phyloP scores from a whole-genome alignment of 1,284 basidiomycete species.

The Ceratobasidium sp. region DNA sequence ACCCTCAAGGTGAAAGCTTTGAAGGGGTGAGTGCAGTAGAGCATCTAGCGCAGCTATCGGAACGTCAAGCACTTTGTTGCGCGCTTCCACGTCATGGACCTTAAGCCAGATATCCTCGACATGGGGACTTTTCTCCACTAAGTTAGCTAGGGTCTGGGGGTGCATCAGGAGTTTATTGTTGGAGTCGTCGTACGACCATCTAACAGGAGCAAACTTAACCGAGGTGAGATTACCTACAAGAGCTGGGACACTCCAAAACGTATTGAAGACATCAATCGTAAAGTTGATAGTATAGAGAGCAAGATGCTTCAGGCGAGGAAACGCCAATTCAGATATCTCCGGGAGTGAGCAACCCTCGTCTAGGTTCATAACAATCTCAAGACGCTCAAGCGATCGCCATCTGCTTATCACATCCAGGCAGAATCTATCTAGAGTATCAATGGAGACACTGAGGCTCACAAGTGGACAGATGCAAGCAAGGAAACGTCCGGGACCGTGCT shows the following conservation, averaged over 20 bases:
- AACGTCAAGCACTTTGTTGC: neutral
- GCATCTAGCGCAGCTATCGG: neutral
- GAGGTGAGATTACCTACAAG: neutral
- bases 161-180: neutral
- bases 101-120: too few relatives aligned
- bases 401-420: neutral
- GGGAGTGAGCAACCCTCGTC: neutral
- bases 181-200: neutral
- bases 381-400: neutral
- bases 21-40: neutral
- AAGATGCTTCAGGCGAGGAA: neutral
- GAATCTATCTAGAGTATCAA: neutral
- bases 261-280: neutral
- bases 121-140: neutral
- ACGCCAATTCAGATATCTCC: neutral
- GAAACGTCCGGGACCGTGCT: neutral
- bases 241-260: neutral
- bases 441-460: constrained; percentile 2
- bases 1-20: neutral
- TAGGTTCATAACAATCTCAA: neutral
- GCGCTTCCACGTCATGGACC: neutral
- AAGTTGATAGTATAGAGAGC: neutral
- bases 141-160: neutral
- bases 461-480: neutral
- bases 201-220: neutral